Conservation (phyloP, 371 early-diverging fungal genomes). For the Apophysomyces ossiformis region DNA sequence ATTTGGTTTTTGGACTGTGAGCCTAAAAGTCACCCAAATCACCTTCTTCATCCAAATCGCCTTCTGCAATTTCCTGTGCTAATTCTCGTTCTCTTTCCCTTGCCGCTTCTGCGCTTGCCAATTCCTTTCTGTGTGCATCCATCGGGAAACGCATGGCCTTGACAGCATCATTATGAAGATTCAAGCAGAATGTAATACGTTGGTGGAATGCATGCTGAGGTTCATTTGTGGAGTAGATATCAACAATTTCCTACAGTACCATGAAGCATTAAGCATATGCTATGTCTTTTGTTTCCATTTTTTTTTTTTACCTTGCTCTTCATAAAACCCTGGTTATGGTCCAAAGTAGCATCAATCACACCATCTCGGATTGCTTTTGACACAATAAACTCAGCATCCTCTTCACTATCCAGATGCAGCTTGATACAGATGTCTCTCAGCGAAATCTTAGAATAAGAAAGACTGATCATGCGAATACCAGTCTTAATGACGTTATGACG, state of each 20-base stretch:
- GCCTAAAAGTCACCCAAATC: constrained; percentile 53
- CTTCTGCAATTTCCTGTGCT: constrained; percentile 90
- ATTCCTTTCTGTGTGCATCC: constrained; percentile 81
- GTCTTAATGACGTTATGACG: constrained; percentile 99
- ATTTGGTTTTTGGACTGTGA: background rate
- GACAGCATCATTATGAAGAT: constrained; percentile 95
- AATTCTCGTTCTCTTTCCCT: constrained; percentile 91
- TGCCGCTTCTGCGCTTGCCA: constrained; percentile 85
- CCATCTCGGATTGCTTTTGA: constrained; percentile 98
- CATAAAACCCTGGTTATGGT: constrained; percentile 93
- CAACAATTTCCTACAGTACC: constrained; percentile 73
- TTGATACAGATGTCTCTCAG: constrained; percentile 95
- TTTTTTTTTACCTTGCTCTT: constrained; percentile 70
- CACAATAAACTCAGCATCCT: constrained; percentile 98
- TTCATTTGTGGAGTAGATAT: constrained; percentile 95
- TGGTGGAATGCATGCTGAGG: constrained; percentile 95
- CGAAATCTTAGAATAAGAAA: constrained; percentile 96
- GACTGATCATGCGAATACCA: constrained; percentile 94
- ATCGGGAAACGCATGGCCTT: constrained; percentile 97
- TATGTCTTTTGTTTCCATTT: background rate
- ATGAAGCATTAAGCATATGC: background rate
- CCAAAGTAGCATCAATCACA: constrained; percentile 95
- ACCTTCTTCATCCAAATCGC: constrained; percentile 83
- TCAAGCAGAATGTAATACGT: constrained; percentile 93
- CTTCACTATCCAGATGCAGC: constrained; percentile 95